Base-by-base conservation (phyloP, 495 filamentous ascomycete species). In the Polyplosphaeria fusca region DNA sequence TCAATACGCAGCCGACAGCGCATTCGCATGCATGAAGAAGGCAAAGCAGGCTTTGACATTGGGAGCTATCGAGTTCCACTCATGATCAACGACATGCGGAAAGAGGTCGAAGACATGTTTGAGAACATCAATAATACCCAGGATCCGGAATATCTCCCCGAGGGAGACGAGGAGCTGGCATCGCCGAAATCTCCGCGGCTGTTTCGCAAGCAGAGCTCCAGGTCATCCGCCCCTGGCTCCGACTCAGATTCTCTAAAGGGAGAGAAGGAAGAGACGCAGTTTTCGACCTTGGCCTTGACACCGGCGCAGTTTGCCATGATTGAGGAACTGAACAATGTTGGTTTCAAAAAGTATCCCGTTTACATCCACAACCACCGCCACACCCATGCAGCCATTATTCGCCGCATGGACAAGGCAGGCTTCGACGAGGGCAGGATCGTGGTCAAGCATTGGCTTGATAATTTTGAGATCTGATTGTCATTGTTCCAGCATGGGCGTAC, bases 331-430 rank as follows among this genome's bases (percentile, higher is more conserved):
- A 86, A 96, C 64, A 67, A 73, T 9, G 75, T 95, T 0, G 84
- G 85, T 9, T 91, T 86, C 73, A 79, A 78, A 18, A 96, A 93
- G 70, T 92, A 87, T 70, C 84, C 82, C 0, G 88, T 95, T 3
- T 84, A 87, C 72, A 96, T 98, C 37, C 89, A 94, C 43, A 84
- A 90, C 2, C 79, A 79, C 38, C 68, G 76, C 26, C 91, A 95
- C 65, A 86, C 77, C 42, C 93, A 98, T 68, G 93, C 92, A 0
- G 92, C 92, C 1, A 95, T 98, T 47, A 86, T 98, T 64, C 82
- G 92, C 25, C 78, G 93, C 48, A 78, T 67, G 56, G 74, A 82
- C 16, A 82, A 80, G 67, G 67, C 74, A 51, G 73, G 67, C 5
- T 93, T 87, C 60, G 73, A 75, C 3, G 91, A 96, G 71, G 93